phyloP scores from a whole-genome alignment of 1,284 basidiomycete genomes.

The Cryptococcus maquisensis region DNA sequence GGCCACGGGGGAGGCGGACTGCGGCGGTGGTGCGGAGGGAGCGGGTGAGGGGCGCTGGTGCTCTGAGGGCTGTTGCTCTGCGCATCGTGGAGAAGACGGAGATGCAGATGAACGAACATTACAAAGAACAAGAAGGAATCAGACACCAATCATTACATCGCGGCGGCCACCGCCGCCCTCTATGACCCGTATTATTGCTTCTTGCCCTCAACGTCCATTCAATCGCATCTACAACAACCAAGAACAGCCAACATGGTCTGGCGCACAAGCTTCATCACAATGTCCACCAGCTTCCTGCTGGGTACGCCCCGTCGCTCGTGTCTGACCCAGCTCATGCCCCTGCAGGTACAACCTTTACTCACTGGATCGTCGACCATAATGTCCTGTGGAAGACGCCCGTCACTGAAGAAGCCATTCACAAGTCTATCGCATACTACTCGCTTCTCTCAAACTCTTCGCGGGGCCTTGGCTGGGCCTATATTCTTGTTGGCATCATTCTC shows the following conservation, averaged over 20 bases:
- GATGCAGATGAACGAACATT: not conserved
- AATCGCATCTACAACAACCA: not conserved
- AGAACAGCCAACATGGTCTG: slow-evolving; percentile 32
- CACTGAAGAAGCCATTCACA: slow-evolving; percentile 35
- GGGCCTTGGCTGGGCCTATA: slow-evolving; percentile 38
- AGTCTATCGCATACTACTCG: slow-evolving; percentile 40
- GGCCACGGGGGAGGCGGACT: slow-evolving; percentile 3
- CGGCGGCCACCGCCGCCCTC: not conserved
- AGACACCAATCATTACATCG: not conserved
- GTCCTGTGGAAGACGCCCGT: slow-evolving; percentile 43
- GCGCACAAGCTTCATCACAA: slow-evolving; percentile 39
- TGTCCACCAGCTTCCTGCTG: slow-evolving; percentile 43
- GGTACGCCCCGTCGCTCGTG: slow-evolving; percentile 17
- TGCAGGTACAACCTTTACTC: slow-evolving; percentile 45
- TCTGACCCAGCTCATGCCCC: not conserved
- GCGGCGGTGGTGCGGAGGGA: slow-evolving; percentile 8
- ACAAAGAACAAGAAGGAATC: not conserved
- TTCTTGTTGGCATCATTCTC: slow-evolving; percentile 27
- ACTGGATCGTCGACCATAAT: slow-evolving; percentile 48
- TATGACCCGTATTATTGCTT: not conserved
- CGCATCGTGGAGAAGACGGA: slow-evolving; percentile 3
- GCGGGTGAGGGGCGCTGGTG: slow-evolving; percentile 1
- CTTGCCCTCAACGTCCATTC: not conserved
- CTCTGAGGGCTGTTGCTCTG: not conserved
- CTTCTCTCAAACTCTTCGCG: slow-evolving; percentile 26